phyloP scores from a whole-genome alignment of 805 yeast genomes.

The Lipomyces mesembrius region DNA sequence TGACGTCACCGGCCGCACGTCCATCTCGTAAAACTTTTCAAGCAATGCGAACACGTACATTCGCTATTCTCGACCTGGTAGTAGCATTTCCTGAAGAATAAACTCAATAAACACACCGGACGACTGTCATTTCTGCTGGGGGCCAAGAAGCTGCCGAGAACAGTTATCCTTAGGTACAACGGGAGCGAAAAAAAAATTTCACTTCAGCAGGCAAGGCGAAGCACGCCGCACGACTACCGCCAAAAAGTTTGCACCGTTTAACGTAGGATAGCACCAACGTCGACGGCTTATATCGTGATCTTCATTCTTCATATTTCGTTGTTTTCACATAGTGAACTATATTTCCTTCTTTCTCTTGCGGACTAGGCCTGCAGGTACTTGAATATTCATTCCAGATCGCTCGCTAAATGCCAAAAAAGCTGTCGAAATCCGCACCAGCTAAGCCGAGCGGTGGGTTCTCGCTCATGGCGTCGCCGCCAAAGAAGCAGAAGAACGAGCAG shows the following conservation, averaged over 20 bases:
- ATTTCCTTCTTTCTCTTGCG: not conserved
- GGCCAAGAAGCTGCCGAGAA: too few relatives aligned
- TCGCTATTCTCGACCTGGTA: too few relatives aligned
- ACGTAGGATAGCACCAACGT: not conserved
- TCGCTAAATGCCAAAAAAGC: conserved; percentile 12
- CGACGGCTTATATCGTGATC: not conserved
- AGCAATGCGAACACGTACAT: too few relatives aligned
- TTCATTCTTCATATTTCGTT: not conserved
- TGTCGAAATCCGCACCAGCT: conserved; percentile 22
- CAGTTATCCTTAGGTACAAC: too few relatives aligned
- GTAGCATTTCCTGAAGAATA: too few relatives aligned
- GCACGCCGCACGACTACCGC: not conserved
- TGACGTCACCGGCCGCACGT: too few relatives aligned
- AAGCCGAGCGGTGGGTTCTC: conserved; percentile 17
- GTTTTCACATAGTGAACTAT: not conserved
- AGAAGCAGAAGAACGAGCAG: conserved; percentile 13
- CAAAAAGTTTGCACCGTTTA: not conserved
- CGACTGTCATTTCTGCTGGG: too few relatives aligned
- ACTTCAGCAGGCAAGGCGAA: not conserved
- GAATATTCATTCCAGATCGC: not conserved
- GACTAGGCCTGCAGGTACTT: not conserved
- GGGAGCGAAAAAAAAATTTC: too few relatives aligned
- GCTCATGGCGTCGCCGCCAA: conserved; percentile 17
- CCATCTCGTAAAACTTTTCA: too few relatives aligned
- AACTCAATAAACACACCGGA: too few relatives aligned